Conservation (phyloP, 2,329 filamentous ascomycete genomes). For the Daldinia sp. region DNA sequence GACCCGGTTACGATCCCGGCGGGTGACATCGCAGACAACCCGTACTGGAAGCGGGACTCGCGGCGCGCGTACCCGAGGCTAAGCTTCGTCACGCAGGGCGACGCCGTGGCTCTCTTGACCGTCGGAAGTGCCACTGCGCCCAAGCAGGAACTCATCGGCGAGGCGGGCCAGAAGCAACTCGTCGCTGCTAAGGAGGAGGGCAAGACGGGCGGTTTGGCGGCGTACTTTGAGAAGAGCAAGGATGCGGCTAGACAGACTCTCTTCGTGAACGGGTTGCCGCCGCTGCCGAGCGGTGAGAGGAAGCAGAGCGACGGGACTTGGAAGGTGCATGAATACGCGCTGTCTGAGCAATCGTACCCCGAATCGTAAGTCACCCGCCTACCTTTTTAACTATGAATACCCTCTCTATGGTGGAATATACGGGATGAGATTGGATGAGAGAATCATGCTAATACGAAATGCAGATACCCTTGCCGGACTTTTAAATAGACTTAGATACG, state of each 20-base stretch:
- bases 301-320: slow-evolving; percentile 58
- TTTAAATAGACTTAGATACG: slow-evolving; percentile 58
- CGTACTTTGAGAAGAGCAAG: slow-evolving; percentile 74
- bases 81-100: slow-evolving; percentile 81
- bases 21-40: slow-evolving; percentile 87
- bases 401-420: not conserved
- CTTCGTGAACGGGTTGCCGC: slow-evolving; percentile 81
- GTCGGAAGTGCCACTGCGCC: slow-evolving; percentile 84
- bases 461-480: slow-evolving; percentile 70
- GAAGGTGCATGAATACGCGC: slow-evolving; percentile 73
- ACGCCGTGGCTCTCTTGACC: slow-evolving; percentile 84
- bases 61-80: slow-evolving; percentile 83
- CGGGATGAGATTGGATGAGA: slow-evolving; percentile 5
- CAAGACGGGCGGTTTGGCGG: slow-evolving; percentile 69
- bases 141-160: slow-evolving; percentile 83
- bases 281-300: slow-evolving; percentile 78
- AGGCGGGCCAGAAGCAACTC: slow-evolving; percentile 72
- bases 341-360: slow-evolving; percentile 73
- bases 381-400: not conserved
- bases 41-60: slow-evolving; percentile 94
- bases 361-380: slow-evolving; percentile 60
- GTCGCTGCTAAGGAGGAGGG: slow-evolving; percentile 80
- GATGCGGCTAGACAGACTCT: slow-evolving; percentile 62
- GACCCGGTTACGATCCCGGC: slow-evolving; percentile 87
- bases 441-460: slow-evolving; percentile 44